Base-by-base conservation (phyloP, 768 basidiomycete species). In the Thelephora ganbajun region DNA sequence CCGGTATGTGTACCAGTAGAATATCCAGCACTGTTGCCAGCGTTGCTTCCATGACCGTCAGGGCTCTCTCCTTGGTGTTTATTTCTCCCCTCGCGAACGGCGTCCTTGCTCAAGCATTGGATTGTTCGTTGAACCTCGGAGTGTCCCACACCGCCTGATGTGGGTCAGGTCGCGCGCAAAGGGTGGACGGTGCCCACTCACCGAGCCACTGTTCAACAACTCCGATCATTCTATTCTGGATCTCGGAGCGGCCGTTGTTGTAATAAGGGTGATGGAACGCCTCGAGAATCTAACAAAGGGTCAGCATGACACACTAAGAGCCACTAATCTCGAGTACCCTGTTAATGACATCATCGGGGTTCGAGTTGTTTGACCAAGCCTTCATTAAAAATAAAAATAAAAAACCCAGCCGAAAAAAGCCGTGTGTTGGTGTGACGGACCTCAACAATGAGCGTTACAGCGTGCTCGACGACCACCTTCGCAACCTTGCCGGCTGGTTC, bases 401-500 rank as follows among this genome's bases (percentile, higher is more conserved):
- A 33, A 35, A 4, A 6, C 7, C 14, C 26, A 4, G 9, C 9
- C 9, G 26, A 5, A 9, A 4, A 12, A 23, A 9, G 36, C 22
- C 19, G 35, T 23, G 3, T 16, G 20, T 43, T 9, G 35, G 33
- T 5, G 19, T 3, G 1, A 53, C 64, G 33, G 33, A 70, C 71
- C 49, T 68, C 54, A 22, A 83, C 80, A 35, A 85, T 72, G 20
- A 75, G 62, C 46, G 72, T 72, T 46, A 81, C 79, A 11, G 66
- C 63, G 57, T 85, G 61, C 54, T 76, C 72, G 11, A 83, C 81
- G 12, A 87, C 72, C 22, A 80, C 60, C 56, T 75, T 70, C 6
- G 82, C 83, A 44, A 84, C 76, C 57, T 81, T 79, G 3, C 83
- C 82, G 11, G 83, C 83, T 0, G 83, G 80, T 56, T 83, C 79